Conservation (phyloP, 2,329 filamentous ascomycete genomes). For the Fusarium succisae region DNA sequence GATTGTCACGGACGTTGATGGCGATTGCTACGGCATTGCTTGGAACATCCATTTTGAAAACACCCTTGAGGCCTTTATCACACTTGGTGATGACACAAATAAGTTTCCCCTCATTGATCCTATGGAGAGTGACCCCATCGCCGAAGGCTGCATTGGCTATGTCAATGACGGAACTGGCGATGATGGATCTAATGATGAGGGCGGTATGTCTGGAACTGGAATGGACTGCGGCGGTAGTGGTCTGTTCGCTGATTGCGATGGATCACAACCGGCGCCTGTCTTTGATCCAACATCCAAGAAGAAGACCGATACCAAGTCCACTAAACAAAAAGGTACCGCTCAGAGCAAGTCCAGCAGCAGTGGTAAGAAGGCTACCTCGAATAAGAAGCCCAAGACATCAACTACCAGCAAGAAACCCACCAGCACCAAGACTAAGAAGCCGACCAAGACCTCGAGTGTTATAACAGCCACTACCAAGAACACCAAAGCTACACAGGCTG, state of each 20-base stretch:
- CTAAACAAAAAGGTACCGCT: background rate
- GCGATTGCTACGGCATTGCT: slow-evolving; percentile 3
- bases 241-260: background rate
- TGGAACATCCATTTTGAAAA: slow-evolving; percentile 23
- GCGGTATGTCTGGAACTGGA: background rate
- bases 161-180: background rate
- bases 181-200: background rate
- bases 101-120: background rate
- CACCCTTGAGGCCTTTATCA: background rate
- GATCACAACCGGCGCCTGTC: background rate
- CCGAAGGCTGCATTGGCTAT: slow-evolving; percentile 6
- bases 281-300: background rate
- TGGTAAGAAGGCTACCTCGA: background rate
- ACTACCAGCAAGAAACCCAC: background rate
- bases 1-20: background rate
- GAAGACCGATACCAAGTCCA: background rate
- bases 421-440: background rate
- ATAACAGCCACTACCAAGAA: background rate
- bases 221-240: background rate
- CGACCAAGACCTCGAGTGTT: background rate
- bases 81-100: background rate
- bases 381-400: background rate
- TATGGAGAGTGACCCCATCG: background rate
- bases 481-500: background rate
- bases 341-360: background rate